phyloP scores from a whole-genome alignment of 352 stramenopile species.

The Pseudoperonospora humuli region DNA sequence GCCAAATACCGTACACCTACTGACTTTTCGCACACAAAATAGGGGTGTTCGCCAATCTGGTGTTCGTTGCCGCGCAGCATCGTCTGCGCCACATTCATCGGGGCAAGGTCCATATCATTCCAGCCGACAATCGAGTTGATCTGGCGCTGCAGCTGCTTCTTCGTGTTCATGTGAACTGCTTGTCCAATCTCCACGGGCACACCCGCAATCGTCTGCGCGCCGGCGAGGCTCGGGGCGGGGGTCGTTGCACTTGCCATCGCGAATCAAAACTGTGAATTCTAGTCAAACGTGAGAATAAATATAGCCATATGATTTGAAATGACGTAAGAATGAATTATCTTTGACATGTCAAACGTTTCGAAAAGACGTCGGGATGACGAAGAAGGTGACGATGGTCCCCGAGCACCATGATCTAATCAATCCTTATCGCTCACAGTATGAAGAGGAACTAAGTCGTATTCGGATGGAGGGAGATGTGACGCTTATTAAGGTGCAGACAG shows the following conservation, averaged over 20 bases:
- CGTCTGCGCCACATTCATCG: conserved; percentile 60
- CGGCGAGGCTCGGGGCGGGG: conserved; percentile 1
- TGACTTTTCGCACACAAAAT: conserved; percentile 79
- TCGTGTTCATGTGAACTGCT: conserved; percentile 52
- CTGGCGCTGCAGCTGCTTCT: conserved; percentile 77
- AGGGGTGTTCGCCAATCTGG: conserved; percentile 71
- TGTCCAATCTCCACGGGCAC: conserved; percentile 62
- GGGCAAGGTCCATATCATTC: conserved; percentile 66
- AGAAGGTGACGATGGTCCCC: too few relatives aligned
- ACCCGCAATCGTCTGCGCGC: conserved; percentile 29
- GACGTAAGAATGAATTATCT: too few relatives aligned
- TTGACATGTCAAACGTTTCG: too few relatives aligned
- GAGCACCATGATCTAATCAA: too few relatives aligned
- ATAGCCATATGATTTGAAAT: too few relatives aligned
- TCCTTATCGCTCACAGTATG: too few relatives aligned
- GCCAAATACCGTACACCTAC: conserved; percentile 72
- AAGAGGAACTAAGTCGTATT: too few relatives aligned
- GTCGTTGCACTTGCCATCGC: not conserved
- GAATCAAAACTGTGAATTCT: not conserved
- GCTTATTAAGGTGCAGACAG: too few relatives aligned
- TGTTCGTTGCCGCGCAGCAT: conserved; percentile 69
- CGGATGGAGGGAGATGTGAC: too few relatives aligned
- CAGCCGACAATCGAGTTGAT: conserved; percentile 79
- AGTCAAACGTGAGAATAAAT: conserved; percentile 1
- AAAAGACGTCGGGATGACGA: too few relatives aligned